Evolutionary conservation across 2,329 filamentous ascomycete species (phyloP).

Genomic region (Microsporum ferrugineum): DNA sequence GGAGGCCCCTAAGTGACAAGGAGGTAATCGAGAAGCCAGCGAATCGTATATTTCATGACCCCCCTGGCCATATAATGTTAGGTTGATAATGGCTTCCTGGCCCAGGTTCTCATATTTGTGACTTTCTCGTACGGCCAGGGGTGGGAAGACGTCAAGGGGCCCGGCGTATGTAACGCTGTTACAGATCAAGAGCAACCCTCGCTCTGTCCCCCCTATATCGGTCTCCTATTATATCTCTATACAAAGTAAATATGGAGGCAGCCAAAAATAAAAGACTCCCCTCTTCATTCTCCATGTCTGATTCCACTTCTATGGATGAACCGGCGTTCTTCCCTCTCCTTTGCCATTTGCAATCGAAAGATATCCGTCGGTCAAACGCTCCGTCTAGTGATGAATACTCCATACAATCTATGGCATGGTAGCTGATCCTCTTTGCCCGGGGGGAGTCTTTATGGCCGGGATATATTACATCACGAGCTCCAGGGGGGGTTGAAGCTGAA

Average conservation of each 20-base stretch:
- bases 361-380: not conserved
- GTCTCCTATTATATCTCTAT: not conserved
- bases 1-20: not conserved
- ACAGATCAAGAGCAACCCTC: not conserved
- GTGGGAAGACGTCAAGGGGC: not conserved
- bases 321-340: not conserved
- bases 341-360: not conserved
- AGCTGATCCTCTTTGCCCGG: not conserved
- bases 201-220: not conserved
- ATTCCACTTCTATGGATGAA: too few relatives aligned
- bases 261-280: not conserved
- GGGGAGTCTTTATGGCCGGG: not conserved
- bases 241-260: not conserved
- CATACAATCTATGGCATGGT: not conserved
- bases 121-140: not conserved
- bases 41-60: constrained; percentile 1
- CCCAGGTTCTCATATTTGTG: not conserved
- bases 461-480: not conserved
- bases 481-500: not conserved
- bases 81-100: not conserved
- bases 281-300: too few relatives aligned
- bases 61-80: not conserved
- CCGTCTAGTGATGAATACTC: not conserved
- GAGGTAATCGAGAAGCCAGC: not conserved
- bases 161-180: not conserved